Conservation (phyloP, 2,329 filamentous ascomycete species). For the Alternaria sp. region DNA sequence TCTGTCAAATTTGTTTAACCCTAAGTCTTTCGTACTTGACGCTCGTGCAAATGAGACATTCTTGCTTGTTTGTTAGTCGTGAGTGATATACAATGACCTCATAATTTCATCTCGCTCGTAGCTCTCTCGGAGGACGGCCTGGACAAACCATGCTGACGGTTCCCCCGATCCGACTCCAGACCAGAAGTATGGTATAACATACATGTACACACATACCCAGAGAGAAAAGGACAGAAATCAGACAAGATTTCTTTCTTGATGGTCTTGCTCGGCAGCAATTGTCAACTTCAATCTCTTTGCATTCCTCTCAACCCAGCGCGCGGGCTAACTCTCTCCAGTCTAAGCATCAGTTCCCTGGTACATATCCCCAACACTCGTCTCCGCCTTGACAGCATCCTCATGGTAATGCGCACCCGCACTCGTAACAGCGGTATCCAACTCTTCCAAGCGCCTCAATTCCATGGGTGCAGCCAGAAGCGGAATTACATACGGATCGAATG, state of each 20-base stretch:
- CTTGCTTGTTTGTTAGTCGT: no score
- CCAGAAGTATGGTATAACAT: no score
- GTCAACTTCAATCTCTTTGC: not conserved
- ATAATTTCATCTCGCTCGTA: no score
- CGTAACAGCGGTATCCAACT: constrained; percentile 60
- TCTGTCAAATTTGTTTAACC: no score
- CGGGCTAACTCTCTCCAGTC: not conserved
- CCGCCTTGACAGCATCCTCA: constrained; percentile 16
- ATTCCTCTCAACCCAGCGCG: not conserved
- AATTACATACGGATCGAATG: constrained; percentile 76
- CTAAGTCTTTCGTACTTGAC: no score
- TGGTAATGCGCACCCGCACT: constrained; percentile 15
- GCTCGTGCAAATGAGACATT: no score
- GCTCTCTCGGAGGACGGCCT: no score
- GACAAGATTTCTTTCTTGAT: not conserved
- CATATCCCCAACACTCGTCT: constrained; percentile 18
- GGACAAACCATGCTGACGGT: no score
- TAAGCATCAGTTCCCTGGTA: constrained; percentile 21
- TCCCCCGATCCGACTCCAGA: no score
- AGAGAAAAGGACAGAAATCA: no score
- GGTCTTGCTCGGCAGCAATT: not conserved
- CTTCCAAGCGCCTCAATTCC: constrained; percentile 73
- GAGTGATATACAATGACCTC: no score
- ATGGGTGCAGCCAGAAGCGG: constrained; percentile 73
- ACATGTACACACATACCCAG: no score